A percentile compares a stretch with the other conserved stretches of the same genome.
phyloP scores from a whole-genome alignment of 1,139 yeast genomes.

The Suhomyces guaymorum region DNA sequence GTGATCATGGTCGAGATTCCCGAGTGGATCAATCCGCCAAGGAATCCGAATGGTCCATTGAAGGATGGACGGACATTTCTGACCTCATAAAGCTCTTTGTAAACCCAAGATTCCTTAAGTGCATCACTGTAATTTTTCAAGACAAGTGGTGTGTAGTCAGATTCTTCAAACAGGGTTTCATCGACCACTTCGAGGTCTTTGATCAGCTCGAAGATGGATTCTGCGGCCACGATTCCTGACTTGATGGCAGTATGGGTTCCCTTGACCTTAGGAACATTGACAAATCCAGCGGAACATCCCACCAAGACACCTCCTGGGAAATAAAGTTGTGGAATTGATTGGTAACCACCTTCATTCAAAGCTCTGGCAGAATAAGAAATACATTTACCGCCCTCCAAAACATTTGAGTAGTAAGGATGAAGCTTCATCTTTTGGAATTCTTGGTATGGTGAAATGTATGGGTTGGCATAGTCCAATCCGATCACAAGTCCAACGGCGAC shows the following conservation, averaged over 20 bases:
- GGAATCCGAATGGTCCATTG: constrained; percentile 64
- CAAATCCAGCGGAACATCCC: constrained; percentile 94
- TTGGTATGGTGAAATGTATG: constrained; percentile 91
- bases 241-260: constrained; percentile 99
- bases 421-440: constrained; percentile 93
- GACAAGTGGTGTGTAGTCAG: constrained; percentile 45
- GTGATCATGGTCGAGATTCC: constrained; percentile 82
- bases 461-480: constrained; percentile 91
- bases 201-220: constrained; percentile 64
- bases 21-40: constrained; percentile 81
- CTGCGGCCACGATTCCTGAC: constrained; percentile 94
- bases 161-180: constrained; percentile 43
- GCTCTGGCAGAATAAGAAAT: constrained; percentile 95
- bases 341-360: constrained; percentile 92
- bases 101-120: constrained; percentile 79
- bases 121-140: constrained; percentile 60
- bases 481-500: constrained; percentile 89
- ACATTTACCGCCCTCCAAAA: constrained; percentile 86
- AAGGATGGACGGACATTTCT: constrained; percentile 93
- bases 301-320: constrained; percentile 96
- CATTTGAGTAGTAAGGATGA: constrained; percentile 80
- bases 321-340: constrained; percentile 81
- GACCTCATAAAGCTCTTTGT: constrained; percentile 75
- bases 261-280: constrained; percentile 95
- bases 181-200: constrained; percentile 51